Base-by-base conservation (phyloP, 2,329 filamentous ascomycete genomes). In the Xylariaceae sp. region DNA sequence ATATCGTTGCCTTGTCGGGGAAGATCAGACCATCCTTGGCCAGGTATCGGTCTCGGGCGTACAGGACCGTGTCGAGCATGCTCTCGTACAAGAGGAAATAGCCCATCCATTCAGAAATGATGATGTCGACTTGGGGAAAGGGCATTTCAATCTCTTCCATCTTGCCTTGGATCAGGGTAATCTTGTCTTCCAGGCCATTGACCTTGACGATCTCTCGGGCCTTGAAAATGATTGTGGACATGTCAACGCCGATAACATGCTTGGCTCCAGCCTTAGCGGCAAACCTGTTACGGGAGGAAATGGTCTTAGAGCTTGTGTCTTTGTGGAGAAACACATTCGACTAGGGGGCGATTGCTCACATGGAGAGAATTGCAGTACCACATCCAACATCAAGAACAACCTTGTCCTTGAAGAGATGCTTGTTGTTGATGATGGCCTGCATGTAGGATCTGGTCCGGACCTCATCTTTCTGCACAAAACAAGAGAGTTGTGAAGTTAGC, bases 41-140 rank as follows among this genome's bases (percentile, higher is more conserved):
- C 55, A 99, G 85, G 74, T 96, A 99, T 71, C 81, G 88, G 80
- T 99, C 94, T 64, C 94, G 87, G 22, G 94, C 94, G 70, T 97
- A 97, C 54, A 99, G 82, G 46, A 99, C 94, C 31, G 94, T 99
- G 77, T 99, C 94, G 68, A 99, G 75, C 94, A 99, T 99, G 83
- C 84, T 89, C 84, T 99, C 94, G 75, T 99, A 99, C 56, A 99
- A 85, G 48, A 99, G 78, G 79, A 97, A 97, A 78, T 99, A 99
- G 33, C 94, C 94, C 94, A 99, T 99, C 94, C 94, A 99, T 79
- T 99, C 94, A 2, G 93, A 97, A 71, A 99, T 96, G 76, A 99
- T 99, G 71, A 99, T 99, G 69, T 99, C 94, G 60, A 99, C 94
- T 75, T 97, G 89, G 67, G 90, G 88, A 74, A 88, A 96, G 17